phyloP scores from a whole-genome alignment of 2,329 filamentous ascomycete genomes.

The Aspergillus pseudonomiae region DNA sequence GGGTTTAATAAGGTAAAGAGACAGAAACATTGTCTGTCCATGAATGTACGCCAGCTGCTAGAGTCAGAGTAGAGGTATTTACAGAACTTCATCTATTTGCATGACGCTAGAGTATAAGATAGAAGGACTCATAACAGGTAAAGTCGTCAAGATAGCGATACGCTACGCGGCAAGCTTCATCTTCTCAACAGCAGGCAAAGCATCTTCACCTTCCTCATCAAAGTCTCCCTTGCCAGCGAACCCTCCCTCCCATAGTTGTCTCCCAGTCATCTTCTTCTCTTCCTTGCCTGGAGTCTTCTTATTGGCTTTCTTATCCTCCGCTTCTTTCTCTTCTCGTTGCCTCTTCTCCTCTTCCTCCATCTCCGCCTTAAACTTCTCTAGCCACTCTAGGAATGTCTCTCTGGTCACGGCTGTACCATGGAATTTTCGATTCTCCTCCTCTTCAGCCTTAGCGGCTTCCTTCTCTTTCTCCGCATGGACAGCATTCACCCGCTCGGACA shows the following conservation, averaged over 20 bases:
- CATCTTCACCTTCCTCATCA: conserved; percentile 68
- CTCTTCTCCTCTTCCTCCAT: conserved; percentile 71
- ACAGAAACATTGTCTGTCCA: background rate
- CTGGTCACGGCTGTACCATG: conserved; percentile 86
- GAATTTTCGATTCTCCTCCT: conserved; percentile 95
- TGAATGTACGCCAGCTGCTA: background rate
- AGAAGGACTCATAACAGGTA: conserved; percentile 4
- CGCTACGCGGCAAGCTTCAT: conserved; percentile 67
- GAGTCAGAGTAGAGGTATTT: background rate
- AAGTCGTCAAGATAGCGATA: conserved; percentile 12
- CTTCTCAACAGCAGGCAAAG: conserved; percentile 64
- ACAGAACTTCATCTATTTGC: background rate
- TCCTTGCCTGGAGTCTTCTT: conserved; percentile 73
- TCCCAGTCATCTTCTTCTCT: conserved; percentile 68
- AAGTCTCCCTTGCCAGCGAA: conserved; percentile 68
- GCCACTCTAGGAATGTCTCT: conserved; percentile 83
- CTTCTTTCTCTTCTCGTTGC: conserved; percentile 72
- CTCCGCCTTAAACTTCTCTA: conserved; percentile 75
- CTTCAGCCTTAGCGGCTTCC: conserved; percentile 66
- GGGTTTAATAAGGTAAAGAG: background rate
- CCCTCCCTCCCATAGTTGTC: conserved; percentile 77
- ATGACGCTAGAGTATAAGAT: conserved; percentile 6
- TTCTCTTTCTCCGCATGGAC: conserved; percentile 57
- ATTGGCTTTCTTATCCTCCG: conserved; percentile 80
- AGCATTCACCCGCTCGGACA: conserved; percentile 71